Conservation (phyloP, 176 grass and related monocot species). For the Ensete glaucum region DNA sequence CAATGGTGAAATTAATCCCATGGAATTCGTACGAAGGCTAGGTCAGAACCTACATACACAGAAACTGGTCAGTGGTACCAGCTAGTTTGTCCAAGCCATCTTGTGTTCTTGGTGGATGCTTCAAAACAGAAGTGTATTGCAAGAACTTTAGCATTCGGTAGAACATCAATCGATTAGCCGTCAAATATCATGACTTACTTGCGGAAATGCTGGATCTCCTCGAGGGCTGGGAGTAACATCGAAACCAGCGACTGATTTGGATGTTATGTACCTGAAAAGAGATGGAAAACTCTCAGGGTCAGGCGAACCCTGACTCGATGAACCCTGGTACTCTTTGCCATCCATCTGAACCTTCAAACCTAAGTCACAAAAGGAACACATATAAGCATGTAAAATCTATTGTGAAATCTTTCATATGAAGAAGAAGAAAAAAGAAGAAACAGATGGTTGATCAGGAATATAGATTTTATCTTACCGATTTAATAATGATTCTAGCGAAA, state of each 20-base stretch:
- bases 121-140: no score
- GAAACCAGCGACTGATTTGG: conserved; percentile 25
- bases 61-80: no score
- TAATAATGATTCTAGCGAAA: neutral
- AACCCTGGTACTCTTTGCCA: neutral
- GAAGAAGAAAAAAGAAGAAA: neutral
- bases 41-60: no score
- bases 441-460: neutral
- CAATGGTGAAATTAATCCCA: no score
- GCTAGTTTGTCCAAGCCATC: neutral
- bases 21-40: neutral
- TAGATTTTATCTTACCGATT: neutral
- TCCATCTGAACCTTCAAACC: conserved; percentile 2
- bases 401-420: neutral
- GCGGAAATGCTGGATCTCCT: conserved; percentile 5
- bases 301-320: neutral
- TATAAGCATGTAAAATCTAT: neutral
- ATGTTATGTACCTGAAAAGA: conserved; percentile 27
- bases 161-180: neutral
- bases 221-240: conserved; percentile 17
- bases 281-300: conserved; percentile 14
- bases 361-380: neutral
- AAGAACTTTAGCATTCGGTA: no score
- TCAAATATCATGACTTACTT: conserved; percentile 20
- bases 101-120: neutral